Evolutionary conservation across 2,329 filamentous ascomycete species (phyloP), one percentile per base, ranked within the genome.

Genomic region (Fusarium concolor): DNA sequence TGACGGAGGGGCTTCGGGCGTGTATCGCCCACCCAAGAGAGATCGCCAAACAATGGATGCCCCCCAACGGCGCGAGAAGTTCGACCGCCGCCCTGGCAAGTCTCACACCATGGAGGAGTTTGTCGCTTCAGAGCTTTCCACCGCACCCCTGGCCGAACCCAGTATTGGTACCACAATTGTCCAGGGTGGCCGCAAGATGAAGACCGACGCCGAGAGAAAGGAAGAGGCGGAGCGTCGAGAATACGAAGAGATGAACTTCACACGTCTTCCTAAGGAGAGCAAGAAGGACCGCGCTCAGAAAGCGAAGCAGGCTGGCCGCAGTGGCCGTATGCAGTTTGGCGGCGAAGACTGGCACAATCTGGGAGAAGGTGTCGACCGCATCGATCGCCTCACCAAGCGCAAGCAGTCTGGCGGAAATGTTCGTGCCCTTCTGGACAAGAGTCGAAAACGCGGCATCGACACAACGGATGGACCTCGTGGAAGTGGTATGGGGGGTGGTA

Each of bases 191-290:
- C 88, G 95, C 67, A 89, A 89, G 77, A 88, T 89, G 74, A 96
- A 94, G 84, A 92, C 92, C 7, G 87, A 89, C 15, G 85, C 88
- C 33, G 91, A 97, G 76, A 87, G 92, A 56, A 89, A 89, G 66
- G 88, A 89, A 39, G 94, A 98, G 78, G 87, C 87, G 2, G 94
- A 97, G 81, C 85, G 92, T 56, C 87, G 87, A 61, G 88, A 92
- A 46, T 99, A 97, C 81, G 96, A 99, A 83, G 96, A 99, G 81
- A 87, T 85, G 71, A 97, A 99, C 81, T 95, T 97, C 75, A 89
- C 93, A 17, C 92, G 96, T 71, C 83, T 99, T 73, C 94, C 95
- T 14, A 90, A 89, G 74, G 88, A 92, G 78, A 92, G 89, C 81
- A 98, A 97, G 85, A 97, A 97, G 82, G 94, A 97, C 7, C 82